Base-by-base conservation (phyloP, 108 stramenopile genomes). In the Nitzschia sp. region DNA sequence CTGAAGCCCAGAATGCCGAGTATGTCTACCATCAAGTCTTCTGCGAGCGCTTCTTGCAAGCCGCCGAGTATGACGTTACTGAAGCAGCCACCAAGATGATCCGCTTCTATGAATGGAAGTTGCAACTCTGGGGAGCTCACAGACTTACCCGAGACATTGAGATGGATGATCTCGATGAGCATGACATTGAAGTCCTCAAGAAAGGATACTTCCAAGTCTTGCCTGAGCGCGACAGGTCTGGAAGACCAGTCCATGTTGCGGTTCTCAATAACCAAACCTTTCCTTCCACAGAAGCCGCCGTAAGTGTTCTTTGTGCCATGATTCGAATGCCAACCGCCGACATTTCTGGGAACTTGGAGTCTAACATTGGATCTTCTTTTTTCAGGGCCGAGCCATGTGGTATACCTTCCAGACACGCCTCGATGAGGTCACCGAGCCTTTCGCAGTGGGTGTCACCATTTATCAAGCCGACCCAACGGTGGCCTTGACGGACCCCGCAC, bases 1-100 rank as follows among this genome's bases (percentile, higher is more conserved):
- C 65, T 1, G 53, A 39, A 43, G 9, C 19, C 12, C 50, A 52
- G 41, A 55, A 53, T 25, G n/a, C 25, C 24, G 66, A 53, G 11
- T 67, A 40, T 42, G 66, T 39, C 9, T 54, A 29, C 9, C 20
- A 56, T 21, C 15, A 15, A 17, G 34, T 29, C n/a, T 39, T 20
- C 10, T 52, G 67, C n/a, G 64, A 57, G 26, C 64, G 55, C 38
- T 79, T 79, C 41, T 17, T 79, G 38, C 56, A 62, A 42, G 50
- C 67, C 0, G 53, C 61, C 10, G 57, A 58, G 39, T 79, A 59
- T 43, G 61, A 72, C 26, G 60, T 53, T 15, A 20, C n/a, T 0
- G 38, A 63, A 14, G 71, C 71, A 25, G 71, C 78, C 8, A 29
- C 7, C 0, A 48, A 48, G 0, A 64, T 79, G 63, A 22, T 70